Evolutionary conservation across 75 land plant species (phyloP).

Genomic region (Isoetes taiwanensis): DNA sequence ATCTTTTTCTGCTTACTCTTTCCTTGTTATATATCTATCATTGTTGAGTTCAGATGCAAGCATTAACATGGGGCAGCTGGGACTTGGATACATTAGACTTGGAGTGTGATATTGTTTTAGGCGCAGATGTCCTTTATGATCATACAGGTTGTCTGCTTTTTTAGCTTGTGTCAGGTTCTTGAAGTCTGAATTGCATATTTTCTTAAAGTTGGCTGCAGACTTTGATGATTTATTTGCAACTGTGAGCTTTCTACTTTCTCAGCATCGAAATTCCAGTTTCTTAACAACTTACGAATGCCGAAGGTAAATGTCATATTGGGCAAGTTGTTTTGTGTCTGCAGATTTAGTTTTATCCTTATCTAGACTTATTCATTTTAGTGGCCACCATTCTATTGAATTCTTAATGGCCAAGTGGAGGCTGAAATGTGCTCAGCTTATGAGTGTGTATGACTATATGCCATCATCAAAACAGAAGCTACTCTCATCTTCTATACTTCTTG

Average conservation of each 20-base stretch:
- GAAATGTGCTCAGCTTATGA: slow-evolving; percentile 61
- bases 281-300: slow-evolving; percentile 79
- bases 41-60: slow-evolving; percentile 35
- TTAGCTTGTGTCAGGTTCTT: background rate
- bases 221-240: slow-evolving; percentile 95
- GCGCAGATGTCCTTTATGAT: slow-evolving; percentile 94
- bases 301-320: slow-evolving; percentile 30
- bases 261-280: slow-evolving; percentile 51
- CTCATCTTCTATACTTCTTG: slow-evolving; percentile 54
- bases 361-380: slow-evolving; percentile 34
- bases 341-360: background rate
- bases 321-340: background rate
- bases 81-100: slow-evolving; percentile 39
- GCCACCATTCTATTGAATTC: slow-evolving; percentile 78
- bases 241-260: slow-evolving; percentile 59
- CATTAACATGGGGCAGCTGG: slow-evolving; percentile 92
- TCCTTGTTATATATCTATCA: background rate
- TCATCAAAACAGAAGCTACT: slow-evolving; percentile 32
- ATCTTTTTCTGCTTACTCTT: background rate
- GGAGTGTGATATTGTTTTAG: slow-evolving; percentile 58
- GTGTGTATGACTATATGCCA: slow-evolving; percentile 67
- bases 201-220: slow-evolving; percentile 26
- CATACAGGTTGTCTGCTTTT: slow-evolving; percentile 34
- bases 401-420: slow-evolving; percentile 88
- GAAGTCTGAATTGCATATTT: background rate